These are phyloP conservation scores for Sugiyamaella grinbergsii DNA, from an alignment of 1,139 yeast genomes.

Conservation along the genomic window DNA sequence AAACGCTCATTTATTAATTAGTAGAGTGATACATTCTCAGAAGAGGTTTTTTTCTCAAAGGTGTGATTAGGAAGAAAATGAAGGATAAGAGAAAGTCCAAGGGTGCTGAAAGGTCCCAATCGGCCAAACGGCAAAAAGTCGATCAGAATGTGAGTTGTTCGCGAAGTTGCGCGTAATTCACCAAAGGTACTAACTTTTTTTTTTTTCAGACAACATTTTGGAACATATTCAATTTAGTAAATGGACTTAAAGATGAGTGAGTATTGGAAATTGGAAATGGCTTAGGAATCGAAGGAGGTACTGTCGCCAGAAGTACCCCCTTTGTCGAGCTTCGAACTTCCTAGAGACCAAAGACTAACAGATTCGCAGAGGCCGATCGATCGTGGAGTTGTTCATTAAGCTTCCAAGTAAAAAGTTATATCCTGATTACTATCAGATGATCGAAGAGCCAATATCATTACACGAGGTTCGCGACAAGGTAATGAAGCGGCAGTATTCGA, in stretches of 20 bases:
- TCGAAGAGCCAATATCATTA: conserved; percentile 66
- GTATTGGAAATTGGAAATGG: conserved; percentile 8
- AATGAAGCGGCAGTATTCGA: conserved; percentile 52
- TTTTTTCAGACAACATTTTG: conserved; percentile 5
- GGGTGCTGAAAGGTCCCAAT: conserved; percentile 4
- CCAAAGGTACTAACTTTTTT: neutral
- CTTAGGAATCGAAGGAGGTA: too few relatives aligned
- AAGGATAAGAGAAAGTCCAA: conserved; percentile 16
- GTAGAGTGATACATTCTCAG: too few relatives aligned
- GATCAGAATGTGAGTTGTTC: conserved; percentile 11
- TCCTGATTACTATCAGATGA: conserved; percentile 76
- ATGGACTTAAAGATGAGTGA: conserved; percentile 24
- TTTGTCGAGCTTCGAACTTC: too few relatives aligned
- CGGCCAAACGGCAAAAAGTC: conserved; percentile 12
- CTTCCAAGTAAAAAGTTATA: conserved; percentile 73
- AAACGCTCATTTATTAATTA: too few relatives aligned
- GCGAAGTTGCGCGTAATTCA: neutral
- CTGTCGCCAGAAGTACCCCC: too few relatives aligned
- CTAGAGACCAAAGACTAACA: neutral
- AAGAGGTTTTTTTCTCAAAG: too few relatives aligned
- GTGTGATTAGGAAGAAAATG: conserved; percentile 10
- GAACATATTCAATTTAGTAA: conserved; percentile 16
- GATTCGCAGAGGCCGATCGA: conserved; percentile 23
- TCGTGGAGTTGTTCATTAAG: conserved; percentile 60
- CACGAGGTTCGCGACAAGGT: conserved; percentile 65